A percentile compares a stretch with the other conserved stretches of the same genome.
Conservation (phyloP, 2,329 filamentous ascomycete genomes). For the Magnaporthales sp. region DNA sequence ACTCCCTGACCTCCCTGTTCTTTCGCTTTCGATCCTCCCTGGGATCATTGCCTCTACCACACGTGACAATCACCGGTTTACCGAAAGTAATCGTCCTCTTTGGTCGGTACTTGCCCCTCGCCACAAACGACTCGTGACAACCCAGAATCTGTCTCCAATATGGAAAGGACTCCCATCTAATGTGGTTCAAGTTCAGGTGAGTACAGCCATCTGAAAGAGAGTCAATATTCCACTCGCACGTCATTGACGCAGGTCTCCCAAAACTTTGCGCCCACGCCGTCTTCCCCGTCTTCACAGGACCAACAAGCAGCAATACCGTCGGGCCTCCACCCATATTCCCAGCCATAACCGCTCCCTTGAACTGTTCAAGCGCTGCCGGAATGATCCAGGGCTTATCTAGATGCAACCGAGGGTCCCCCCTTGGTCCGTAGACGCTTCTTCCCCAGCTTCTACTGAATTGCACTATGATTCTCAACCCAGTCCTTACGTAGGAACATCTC, state of each 20-base stretch:
- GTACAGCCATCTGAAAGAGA: neutral
- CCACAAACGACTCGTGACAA: neutral
- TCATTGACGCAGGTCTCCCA: neutral
- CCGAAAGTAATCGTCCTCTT: neutral
- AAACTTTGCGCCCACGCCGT: neutral
- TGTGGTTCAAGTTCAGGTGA: neutral
- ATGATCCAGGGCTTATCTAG: neutral
- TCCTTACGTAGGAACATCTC: neutral
- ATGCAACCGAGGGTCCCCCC: neutral
- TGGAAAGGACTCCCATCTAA: neutral
- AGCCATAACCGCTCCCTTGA: no score
- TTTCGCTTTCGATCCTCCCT: no score
- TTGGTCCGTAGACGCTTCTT: neutral
- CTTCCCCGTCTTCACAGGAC: neutral
- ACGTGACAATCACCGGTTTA: neutral
- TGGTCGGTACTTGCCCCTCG: neutral
- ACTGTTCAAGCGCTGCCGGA: neutral
- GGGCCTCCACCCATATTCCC: neutral
- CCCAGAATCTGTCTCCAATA: neutral
- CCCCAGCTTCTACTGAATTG: neutral
- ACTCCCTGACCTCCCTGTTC: neutral
- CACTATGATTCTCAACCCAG: neutral
- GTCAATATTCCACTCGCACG: neutral
- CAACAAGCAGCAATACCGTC: neutral
- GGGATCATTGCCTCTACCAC: neutral